Conservation (phyloP, 495 filamentous ascomycete species). For the Coniosporium apollinis region DNA sequence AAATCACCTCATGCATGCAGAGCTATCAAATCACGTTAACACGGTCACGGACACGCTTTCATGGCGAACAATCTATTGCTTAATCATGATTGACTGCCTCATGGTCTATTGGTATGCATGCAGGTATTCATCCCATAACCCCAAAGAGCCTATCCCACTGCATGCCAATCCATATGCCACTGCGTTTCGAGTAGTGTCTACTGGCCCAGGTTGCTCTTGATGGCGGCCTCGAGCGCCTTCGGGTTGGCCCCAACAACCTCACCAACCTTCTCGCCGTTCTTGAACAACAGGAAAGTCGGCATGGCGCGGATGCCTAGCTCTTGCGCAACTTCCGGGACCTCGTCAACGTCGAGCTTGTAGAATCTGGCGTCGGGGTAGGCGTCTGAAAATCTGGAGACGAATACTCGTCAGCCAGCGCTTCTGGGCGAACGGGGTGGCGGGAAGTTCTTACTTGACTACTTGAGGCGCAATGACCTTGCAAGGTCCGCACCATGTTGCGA, state of each 20-base stretch:
- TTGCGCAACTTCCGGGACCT: constrained; percentile 54
- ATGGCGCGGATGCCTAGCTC: constrained; percentile 81
- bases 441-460: constrained; percentile 39
- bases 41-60: too few species aligned
- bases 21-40: too few species aligned
- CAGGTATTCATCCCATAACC: too few species aligned
- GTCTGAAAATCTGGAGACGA: constrained; percentile 33
- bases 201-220: too few species aligned
- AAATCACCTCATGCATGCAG: too few species aligned
- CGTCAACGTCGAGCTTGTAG: constrained; percentile 88
- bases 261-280: constrained; percentile 46
- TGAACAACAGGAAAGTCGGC: constrained; percentile 86
- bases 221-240: constrained; percentile 37
- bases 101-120: too few species aligned
- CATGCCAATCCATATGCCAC: too few species aligned
- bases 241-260: constrained; percentile 77
- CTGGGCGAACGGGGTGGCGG: constrained; percentile 8
- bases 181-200: too few species aligned
- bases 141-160: too few species aligned
- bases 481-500: constrained; percentile 85
- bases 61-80: too few species aligned
- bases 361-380: constrained; percentile 44
- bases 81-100: too few species aligned
- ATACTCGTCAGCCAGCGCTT: neutral
- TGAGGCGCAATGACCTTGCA: constrained; percentile 78